Evolutionary conservation across 2,329 filamentous ascomycete species (phyloP).

Genomic region (Fusarium sacchari): DNA sequence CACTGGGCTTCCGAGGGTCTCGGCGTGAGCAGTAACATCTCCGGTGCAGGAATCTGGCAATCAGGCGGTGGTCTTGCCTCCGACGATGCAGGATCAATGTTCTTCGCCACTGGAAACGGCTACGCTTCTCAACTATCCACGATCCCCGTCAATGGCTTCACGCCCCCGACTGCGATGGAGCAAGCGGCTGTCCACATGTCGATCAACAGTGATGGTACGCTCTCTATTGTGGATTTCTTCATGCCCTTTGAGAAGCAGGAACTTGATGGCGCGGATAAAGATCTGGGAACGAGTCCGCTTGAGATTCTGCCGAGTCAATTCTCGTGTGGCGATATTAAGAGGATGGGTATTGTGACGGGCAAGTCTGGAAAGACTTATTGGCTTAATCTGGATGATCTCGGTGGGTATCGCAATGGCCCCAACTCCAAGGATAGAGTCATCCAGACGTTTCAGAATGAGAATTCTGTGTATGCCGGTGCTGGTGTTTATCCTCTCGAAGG

Average conservation of each 20-base stretch:
- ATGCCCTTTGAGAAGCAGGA: constrained; percentile 63
- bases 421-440: constrained; percentile 55
- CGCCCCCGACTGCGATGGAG: constrained; percentile 54
- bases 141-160: constrained; percentile 51
- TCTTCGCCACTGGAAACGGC: constrained; percentile 53
- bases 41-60: constrained; percentile 58
- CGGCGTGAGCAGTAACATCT: constrained; percentile 50
- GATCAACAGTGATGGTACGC: constrained; percentile 52
- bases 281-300: constrained; percentile 59
- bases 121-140: constrained; percentile 53
- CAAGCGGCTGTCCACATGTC: constrained; percentile 58
- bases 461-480: constrained; percentile 58
- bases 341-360: constrained; percentile 61
- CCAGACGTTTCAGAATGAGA: constrained; percentile 56
- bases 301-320: constrained; percentile 56
- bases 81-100: constrained; percentile 53
- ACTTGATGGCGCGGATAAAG: constrained; percentile 61
- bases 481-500: constrained; percentile 61
- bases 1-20: constrained; percentile 54
- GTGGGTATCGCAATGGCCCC: constrained; percentile 52
- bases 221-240: constrained; percentile 62
- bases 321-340: constrained; percentile 54
- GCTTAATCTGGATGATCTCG: constrained; percentile 54
- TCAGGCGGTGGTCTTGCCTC: constrained; percentile 53
- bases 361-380: constrained; percentile 62